Percentiles rank a stretch among this genome's conserved stretches.
phyloP scores from a whole-genome alignment of 768 basidiomycete species.

The Suillus luteus region DNA sequence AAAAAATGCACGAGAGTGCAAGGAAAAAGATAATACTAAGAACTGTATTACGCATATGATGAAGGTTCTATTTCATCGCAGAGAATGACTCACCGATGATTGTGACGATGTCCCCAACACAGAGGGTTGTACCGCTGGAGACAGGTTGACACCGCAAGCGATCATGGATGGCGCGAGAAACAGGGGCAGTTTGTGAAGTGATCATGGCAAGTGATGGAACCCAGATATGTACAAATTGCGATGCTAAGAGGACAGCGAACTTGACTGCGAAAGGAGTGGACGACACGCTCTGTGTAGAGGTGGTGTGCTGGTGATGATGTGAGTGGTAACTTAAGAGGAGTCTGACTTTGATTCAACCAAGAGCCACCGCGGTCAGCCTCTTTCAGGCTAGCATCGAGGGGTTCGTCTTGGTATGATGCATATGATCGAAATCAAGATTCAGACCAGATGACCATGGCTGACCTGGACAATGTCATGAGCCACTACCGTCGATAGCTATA shows the following conservation, averaged over 20 bases:
- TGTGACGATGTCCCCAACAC: slow-evolving; percentile 26
- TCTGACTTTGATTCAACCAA: background rate
- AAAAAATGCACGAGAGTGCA: background rate
- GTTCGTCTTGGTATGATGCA: background rate
- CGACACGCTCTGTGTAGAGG: background rate
- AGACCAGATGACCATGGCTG: slow-evolving; percentile 2
- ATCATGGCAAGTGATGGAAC: background rate
- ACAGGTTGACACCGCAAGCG: slow-evolving; percentile 18
- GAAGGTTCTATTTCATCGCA: background rate
- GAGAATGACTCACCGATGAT: slow-evolving; percentile 23
- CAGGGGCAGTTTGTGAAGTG: slow-evolving; percentile 1
- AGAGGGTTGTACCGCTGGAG: slow-evolving; percentile 17
- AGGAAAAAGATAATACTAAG: background rate
- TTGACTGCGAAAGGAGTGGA: slow-evolving; percentile 10
- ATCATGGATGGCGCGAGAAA: background rate
- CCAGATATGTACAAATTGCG: background rate
- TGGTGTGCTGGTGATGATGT: background rate
- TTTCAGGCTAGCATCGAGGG: background rate
- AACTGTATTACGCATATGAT: background rate
- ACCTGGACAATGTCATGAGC: background rate
- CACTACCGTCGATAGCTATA: too few species aligned
- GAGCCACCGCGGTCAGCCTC: background rate
- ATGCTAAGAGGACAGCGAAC: background rate
- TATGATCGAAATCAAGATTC: background rate
- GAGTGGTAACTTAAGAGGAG: background rate